Evolutionary conservation across 352 stramenopile genomes (phyloP).

Genomic region (Pythium apleroticum): DNA sequence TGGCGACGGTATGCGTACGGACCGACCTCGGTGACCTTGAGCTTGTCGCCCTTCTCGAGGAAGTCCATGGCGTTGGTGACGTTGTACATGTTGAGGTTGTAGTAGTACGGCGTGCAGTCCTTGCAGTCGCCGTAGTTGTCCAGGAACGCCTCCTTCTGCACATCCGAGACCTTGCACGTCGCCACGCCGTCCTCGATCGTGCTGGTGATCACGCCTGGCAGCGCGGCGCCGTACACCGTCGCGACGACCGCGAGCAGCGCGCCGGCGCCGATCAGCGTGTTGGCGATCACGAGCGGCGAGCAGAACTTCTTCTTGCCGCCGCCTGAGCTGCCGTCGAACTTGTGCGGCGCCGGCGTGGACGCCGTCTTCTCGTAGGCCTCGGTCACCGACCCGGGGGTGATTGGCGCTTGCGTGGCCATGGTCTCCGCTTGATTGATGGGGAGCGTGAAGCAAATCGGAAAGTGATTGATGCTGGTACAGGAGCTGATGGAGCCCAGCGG

Average conservation of each 20-base stretch:
- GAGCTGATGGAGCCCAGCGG: neutral
- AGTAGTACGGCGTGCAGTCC: conserved; percentile 78
- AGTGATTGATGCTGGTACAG: neutral
- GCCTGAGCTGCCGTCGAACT: neutral
- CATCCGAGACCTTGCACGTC: conserved; percentile 39
- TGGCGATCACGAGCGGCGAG: conserved; percentile 28
- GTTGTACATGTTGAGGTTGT: conserved; percentile 66
- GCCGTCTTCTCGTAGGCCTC: conserved; percentile 29
- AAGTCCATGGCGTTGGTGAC: conserved; percentile 73
- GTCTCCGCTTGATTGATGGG: neutral
- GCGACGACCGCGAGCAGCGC: conserved; percentile 38
- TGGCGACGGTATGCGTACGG: conserved; percentile 71
- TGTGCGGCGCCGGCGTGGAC: conserved; percentile 5
- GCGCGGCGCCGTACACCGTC: conserved; percentile 51
- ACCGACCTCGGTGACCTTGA: conserved; percentile 63
- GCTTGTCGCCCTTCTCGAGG: conserved; percentile 45
- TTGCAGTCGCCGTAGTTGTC: conserved; percentile 74
- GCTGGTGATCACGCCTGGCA: conserved; percentile 46
- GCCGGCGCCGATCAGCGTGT: conserved; percentile 37
- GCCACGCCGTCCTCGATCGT: conserved; percentile 41
- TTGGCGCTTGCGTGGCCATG: neutral
- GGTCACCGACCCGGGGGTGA: conserved; percentile 24
- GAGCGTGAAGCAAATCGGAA: neutral
- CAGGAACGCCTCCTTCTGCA: conserved; percentile 42
- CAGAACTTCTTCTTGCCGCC: conserved; percentile 10